Evolutionary conservation across 495 filamentous ascomycete species (phyloP).

Genomic region (Xylaria cubensis): DNA sequence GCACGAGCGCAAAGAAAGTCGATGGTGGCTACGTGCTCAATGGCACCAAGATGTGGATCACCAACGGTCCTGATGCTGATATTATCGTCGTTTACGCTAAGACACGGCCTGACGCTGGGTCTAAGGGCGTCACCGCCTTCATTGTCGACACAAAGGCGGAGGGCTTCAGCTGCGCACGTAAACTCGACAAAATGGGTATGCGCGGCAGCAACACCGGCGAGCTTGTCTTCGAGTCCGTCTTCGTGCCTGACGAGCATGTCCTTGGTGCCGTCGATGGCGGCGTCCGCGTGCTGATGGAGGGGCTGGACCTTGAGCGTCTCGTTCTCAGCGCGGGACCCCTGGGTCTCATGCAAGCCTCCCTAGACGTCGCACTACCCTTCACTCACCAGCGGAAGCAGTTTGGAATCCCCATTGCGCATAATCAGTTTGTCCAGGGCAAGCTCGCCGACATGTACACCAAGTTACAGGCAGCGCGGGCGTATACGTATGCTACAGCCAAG

Average conservation of each 20-base stretch:
- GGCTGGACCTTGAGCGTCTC: conserved; percentile 90
- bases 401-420: conserved; percentile 83
- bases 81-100: conserved; percentile 94
- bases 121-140: conserved; percentile 95
- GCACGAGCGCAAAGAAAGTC: conserved; percentile 76
- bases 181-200: conserved; percentile 99
- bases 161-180: conserved; percentile 87
- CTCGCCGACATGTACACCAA: conserved; percentile 98
- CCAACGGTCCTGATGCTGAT: conserved; percentile 94
- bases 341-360: conserved; percentile 90
- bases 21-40: conserved; percentile 88
- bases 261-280: conserved; percentile 82
- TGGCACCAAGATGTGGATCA: conserved; percentile 99
- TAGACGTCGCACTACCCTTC: conserved; percentile 89
- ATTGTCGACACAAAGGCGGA: conserved; percentile 74
- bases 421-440: conserved; percentile 92
- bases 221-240: conserved; percentile 89
- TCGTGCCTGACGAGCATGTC: conserved; percentile 82
- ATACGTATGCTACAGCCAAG: conserved; percentile 79
- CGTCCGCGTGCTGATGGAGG: conserved; percentile 93
- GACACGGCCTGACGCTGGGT: conserved; percentile 78
- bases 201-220: conserved; percentile 96
- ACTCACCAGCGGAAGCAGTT: conserved; percentile 92
- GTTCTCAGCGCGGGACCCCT: conserved; percentile 92
- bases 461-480: conserved; percentile 77